phyloP scores from a whole-genome alignment of 345 rosid species.

The Trapa incisa region DNA sequence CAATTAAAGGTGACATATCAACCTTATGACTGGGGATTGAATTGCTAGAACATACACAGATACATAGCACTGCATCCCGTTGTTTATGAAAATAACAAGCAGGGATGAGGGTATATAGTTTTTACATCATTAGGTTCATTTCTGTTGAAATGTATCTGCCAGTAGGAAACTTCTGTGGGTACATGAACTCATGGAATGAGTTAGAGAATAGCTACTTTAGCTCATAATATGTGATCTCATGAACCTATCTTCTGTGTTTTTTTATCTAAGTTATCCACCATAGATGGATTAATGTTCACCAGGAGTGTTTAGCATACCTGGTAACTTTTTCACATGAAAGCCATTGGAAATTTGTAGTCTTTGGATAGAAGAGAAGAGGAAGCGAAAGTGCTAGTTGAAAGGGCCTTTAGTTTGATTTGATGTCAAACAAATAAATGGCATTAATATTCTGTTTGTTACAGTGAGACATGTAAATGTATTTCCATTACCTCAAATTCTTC shows the following conservation, averaged over 20 bases:
- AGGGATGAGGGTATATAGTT: not conserved
- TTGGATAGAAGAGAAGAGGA: too few relatives aligned
- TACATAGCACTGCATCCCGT: not conserved
- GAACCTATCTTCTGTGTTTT: not conserved
- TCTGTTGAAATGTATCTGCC: not conserved
- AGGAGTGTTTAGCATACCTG: too few relatives aligned
- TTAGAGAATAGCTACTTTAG: too few relatives aligned
- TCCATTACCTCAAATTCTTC: too few relatives aligned
- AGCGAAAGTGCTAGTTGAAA: too few relatives aligned
- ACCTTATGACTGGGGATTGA: constrained; percentile 66
- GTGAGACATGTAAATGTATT: too few relatives aligned
- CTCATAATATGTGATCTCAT: not conserved
- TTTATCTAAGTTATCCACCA: not conserved
- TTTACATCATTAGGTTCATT: not conserved
- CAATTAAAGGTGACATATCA: constrained; percentile 67
- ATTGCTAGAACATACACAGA: constrained; percentile 33
- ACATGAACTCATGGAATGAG: not conserved
- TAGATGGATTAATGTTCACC: too few relatives aligned
- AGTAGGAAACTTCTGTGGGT: not conserved
- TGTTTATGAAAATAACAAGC: constrained; percentile 1
- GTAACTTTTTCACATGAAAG: too few relatives aligned
- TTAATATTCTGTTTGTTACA: too few relatives aligned
- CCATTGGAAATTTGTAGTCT: too few relatives aligned
- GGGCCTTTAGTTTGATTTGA: too few relatives aligned
- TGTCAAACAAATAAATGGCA: too few relatives aligned